phyloP scores from a whole-genome alignment of 805 yeast genomes.

The Yarrowia bubula region DNA sequence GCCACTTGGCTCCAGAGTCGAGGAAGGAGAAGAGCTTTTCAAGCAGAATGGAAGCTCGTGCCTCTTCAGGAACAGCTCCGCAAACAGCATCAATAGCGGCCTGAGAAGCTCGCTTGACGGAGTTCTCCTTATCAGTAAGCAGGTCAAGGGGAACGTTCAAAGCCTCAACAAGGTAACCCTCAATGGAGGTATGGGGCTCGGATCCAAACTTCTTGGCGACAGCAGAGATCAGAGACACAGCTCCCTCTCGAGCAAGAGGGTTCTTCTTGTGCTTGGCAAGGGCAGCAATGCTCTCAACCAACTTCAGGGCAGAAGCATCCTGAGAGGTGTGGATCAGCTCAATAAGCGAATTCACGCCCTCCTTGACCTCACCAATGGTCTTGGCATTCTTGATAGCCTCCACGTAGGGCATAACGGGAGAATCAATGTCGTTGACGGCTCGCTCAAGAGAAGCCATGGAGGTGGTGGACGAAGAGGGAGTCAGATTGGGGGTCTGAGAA shows the following conservation, averaged over 20 bases:
- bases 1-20: conserved; percentile 88
- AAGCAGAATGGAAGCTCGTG: conserved; percentile 67
- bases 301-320: conserved; percentile 60
- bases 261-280: conserved; percentile 73
- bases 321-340: conserved; percentile 50
- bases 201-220: conserved; percentile 65
- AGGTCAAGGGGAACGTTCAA: conserved; percentile 66
- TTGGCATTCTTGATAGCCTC: conserved; percentile 51
- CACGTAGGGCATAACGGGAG: conserved; percentile 66
- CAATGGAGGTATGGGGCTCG: conserved; percentile 56
- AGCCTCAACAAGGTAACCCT: conserved; percentile 66
- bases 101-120: conserved; percentile 84
- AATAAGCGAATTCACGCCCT: conserved; percentile 54
- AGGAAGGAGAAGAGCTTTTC: conserved; percentile 62
- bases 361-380: conserved; percentile 54
- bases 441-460: conserved; percentile 71
- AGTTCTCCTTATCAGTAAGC: conserved; percentile 81
- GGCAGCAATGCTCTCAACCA: conserved; percentile 61
- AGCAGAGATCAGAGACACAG: conserved; percentile 57
- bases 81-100: conserved; percentile 68
- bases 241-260: conserved; percentile 72
- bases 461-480: conserved; percentile 47
- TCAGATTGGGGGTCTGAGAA: conserved; percentile 22
- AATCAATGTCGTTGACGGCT: conserved; percentile 63
- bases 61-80: conserved; percentile 72